These are phyloP conservation scores for Aureobasidium mangrovei DNA, from an alignment of 2,329 filamentous ascomycete species.

Conservation along the genomic window DNA sequence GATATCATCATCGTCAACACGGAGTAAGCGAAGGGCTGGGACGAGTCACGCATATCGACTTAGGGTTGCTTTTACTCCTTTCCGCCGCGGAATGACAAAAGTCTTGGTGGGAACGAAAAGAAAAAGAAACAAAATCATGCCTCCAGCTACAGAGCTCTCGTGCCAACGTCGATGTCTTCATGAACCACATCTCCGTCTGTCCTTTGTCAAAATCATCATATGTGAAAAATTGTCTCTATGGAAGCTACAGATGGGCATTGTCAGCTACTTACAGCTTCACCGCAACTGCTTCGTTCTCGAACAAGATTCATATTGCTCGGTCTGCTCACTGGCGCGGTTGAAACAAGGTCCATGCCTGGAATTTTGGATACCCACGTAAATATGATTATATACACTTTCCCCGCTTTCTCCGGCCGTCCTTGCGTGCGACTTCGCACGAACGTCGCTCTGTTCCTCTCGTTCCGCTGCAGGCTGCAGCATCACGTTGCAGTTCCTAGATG, in stretches of 20 bases:
- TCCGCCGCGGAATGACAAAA: background rate
- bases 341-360: no score
- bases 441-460: background rate
- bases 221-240: no score
- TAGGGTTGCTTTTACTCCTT: constrained; percentile 11
- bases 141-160: constrained; percentile 5
- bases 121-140: constrained; percentile 12
- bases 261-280: no score
- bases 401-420: constrained; percentile 1
- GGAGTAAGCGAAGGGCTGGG: constrained; percentile 10
- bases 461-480: background rate
- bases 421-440: background rate
- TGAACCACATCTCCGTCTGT: background rate
- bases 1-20: constrained; percentile 12
- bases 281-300: no score
- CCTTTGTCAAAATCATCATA: background rate
- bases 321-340: no score
- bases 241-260: no score
- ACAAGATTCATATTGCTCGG: no score
- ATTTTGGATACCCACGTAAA: background rate
- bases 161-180: constrained; percentile 11
- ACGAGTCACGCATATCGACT: constrained; percentile 14
- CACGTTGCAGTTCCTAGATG: constrained; percentile 3
- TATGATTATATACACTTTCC: background rate
- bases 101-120: constrained; percentile 3